Percentiles rank a stretch among this genome's conserved stretches.
Evolutionary conservation across 73 alveolate genomes (phyloP).

Genomic region (Blepharisma stoltei): DNA sequence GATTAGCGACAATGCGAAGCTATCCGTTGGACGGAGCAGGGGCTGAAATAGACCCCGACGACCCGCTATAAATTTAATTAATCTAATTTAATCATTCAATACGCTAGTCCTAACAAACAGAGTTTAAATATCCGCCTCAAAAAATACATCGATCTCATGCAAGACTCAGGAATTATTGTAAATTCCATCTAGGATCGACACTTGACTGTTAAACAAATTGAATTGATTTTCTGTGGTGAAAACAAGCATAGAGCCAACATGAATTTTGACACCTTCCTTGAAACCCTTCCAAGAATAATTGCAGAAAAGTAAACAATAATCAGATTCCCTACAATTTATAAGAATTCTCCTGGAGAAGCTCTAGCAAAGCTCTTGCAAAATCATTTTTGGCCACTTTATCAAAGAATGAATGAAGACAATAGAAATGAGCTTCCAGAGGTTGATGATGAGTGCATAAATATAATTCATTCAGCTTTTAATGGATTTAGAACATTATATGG

Average conservation of each 20-base stretch:
- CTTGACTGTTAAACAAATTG: conserved; percentile 21
- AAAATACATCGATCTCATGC: conserved; percentile 19
- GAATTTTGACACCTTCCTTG: conserved; percentile 32
- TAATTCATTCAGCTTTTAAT: background rate
- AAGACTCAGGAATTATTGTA: conserved; percentile 27
- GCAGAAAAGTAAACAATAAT: conserved; percentile 11
- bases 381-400: conserved; percentile 12
- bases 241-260: conserved; percentile 12
- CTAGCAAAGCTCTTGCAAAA: conserved; percentile 4
- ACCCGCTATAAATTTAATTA: too few species aligned
- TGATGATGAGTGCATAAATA: conserved; percentile 12
- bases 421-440: conserved; percentile 2
- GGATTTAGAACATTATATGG: background rate
- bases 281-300: conserved; percentile 15
- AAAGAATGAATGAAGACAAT: background rate
- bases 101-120: conserved; percentile 20
- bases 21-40: too few species aligned
- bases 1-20: too few species aligned
- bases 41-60: too few species aligned
- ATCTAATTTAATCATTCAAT: too few species aligned
- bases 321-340: background rate
- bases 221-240: conserved; percentile 15
- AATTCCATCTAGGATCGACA: conserved; percentile 15
- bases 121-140: conserved; percentile 24
- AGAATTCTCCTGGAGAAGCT: conserved; percentile 29